A percentile compares a stretch with the other conserved stretches of the same genome.
phyloP scores from a whole-genome alignment of 2,329 filamentous ascomycete genomes.

The Sarocladiaceae sp. region DNA sequence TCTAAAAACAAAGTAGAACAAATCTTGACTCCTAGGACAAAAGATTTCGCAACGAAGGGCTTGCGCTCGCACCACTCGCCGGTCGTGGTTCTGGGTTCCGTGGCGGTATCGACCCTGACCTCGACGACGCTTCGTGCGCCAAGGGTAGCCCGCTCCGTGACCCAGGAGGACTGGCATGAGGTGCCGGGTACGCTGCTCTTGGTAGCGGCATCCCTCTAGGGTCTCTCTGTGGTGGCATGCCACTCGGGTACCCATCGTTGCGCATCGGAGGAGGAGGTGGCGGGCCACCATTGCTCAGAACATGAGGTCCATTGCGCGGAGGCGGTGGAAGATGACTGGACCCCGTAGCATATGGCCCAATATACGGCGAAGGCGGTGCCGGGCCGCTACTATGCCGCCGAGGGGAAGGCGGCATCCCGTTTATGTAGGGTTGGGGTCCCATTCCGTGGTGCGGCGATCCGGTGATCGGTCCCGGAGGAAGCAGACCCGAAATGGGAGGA shows the following conservation, averaged over 20 bases:
- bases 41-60: constrained; percentile 68
- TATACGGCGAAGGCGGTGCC: constrained; percentile 35
- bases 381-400: constrained; percentile 33
- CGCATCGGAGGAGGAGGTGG: constrained; percentile 23
- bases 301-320: constrained; percentile 18
- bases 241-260: constrained; percentile 3
- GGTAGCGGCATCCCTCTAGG: constrained; percentile 36
- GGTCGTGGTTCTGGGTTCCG: constrained; percentile 35
- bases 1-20: background rate
- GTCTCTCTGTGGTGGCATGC: background rate
- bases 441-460: constrained; percentile 20
- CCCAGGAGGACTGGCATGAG: constrained; percentile 40
- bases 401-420: constrained; percentile 43
- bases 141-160: constrained; percentile 31
- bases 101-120: constrained; percentile 22
- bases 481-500: constrained; percentile 37
- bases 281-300: constrained; percentile 26
- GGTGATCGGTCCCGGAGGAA: constrained; percentile 31
- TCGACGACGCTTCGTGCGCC: constrained; percentile 19
- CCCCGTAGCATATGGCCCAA: constrained; percentile 26
- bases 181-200: constrained; percentile 33
- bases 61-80: constrained; percentile 66
- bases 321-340: constrained; percentile 19
- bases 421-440: constrained; percentile 27
- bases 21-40: constrained; percentile 44